Conservation (phyloP, 768 basidiomycete genomes). For the Dioszegia aurantiaca region DNA sequence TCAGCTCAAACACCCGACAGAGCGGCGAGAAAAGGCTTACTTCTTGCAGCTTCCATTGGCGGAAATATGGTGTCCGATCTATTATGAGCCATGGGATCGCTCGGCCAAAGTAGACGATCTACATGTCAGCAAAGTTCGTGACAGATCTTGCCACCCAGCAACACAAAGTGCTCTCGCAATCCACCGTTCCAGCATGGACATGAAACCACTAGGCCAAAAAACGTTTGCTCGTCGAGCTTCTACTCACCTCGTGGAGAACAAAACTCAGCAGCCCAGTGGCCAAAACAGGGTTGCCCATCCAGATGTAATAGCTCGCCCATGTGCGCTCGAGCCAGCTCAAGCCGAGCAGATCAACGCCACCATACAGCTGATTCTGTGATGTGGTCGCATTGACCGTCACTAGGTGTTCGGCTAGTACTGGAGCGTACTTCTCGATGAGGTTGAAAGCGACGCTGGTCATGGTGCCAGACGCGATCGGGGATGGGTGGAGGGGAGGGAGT, state of each 20-base stretch:
- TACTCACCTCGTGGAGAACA: conserved; percentile 81
- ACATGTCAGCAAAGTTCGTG: neutral
- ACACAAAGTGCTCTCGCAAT: too few species aligned
- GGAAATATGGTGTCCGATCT: conserved; percentile 90
- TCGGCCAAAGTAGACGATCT: conserved; percentile 97
- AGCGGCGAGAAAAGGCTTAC: conserved; percentile 49
- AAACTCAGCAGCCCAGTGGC: conserved; percentile 94
- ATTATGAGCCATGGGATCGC: conserved; percentile 90
- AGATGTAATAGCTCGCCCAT: conserved; percentile 80
- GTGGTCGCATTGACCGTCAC: conserved; percentile 71
- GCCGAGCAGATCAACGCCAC: conserved; percentile 39
- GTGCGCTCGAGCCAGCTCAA: conserved; percentile 60
- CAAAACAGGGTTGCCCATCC: conserved; percentile 80
- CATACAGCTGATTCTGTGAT: conserved; percentile 70
- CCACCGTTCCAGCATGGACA: too few species aligned
- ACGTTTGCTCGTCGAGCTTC: too few species aligned
- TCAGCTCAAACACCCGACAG: conserved; percentile 3
- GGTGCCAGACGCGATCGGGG: neutral
- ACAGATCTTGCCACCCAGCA: neutral
- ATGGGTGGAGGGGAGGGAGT: neutral
- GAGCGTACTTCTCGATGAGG: conserved; percentile 40
- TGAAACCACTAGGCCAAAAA: too few species aligned
- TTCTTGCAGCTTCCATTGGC: conserved; percentile 88
- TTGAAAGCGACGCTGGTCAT: conserved; percentile 34
- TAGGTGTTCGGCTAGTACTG: conserved; percentile 45